Percentiles rank a stretch among this genome's conserved stretches.
Conservation (phyloP, 2,329 filamentous ascomycete species). For the Grosmannia huntii region DNA sequence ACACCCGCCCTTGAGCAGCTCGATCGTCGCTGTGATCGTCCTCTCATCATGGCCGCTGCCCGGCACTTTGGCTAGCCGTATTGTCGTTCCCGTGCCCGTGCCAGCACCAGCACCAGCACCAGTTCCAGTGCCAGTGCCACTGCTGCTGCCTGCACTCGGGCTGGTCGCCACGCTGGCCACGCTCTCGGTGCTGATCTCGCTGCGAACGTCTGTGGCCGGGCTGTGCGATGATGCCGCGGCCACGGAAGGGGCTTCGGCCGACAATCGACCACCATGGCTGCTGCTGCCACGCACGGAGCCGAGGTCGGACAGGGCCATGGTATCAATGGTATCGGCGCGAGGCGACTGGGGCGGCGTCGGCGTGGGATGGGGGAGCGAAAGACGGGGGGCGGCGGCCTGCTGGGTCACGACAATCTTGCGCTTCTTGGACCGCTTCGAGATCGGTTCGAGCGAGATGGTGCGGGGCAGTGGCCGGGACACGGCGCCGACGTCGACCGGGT, state of each 20-base stretch:
- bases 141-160: not conserved
- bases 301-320: conserved; percentile 17
- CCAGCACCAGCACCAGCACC: too few species aligned
- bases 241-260: conserved; percentile 23
- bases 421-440: conserved; percentile 56
- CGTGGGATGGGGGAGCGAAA: not conserved
- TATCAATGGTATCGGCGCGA: conserved; percentile 24
- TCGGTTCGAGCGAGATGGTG: conserved; percentile 76
- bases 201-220: conserved; percentile 43
- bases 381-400: conserved; percentile 36
- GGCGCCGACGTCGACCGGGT: conserved; percentile 73
- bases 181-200: conserved; percentile 61
- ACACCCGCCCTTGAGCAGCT: conserved; percentile 70
- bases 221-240: conserved; percentile 18
- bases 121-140: not conserved
- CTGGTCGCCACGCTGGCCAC: conserved; percentile 36
- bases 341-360: not conserved
- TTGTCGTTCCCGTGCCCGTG: not conserved
- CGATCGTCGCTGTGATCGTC: conserved; percentile 76
- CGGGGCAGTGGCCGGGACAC: conserved; percentile 63
- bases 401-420: conserved; percentile 37
- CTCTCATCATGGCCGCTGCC: conserved; percentile 43
- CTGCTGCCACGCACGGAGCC: not conserved
- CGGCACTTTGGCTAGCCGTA: not conserved
- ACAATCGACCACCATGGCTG: conserved; percentile 8